A percentile compares a stretch with the other conserved stretches of the same genome.
phyloP scores from a whole-genome alignment of 1,139 yeast genomes.

The Kodamaea sp. region DNA sequence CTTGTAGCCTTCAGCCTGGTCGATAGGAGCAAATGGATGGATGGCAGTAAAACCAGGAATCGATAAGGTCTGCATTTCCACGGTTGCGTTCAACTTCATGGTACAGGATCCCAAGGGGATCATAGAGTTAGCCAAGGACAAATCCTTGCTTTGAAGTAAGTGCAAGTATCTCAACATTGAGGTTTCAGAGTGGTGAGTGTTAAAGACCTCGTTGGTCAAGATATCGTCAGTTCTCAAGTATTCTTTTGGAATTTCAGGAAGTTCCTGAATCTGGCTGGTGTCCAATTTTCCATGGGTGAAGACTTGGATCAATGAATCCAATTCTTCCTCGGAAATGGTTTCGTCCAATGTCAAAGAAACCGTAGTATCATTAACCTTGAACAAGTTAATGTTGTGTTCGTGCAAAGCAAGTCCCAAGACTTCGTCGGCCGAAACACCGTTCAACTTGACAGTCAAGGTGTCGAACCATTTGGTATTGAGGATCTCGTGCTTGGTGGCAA shows the following conservation, averaged over 20 bases:
- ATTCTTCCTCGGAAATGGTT: conserved; percentile 68
- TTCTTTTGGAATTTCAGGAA: conserved; percentile 57
- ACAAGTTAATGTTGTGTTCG: conserved; percentile 70
- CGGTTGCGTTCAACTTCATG: conserved; percentile 94
- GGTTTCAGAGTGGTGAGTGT: conserved; percentile 89
- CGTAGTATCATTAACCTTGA: conserved; percentile 60
- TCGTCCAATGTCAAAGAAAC: conserved; percentile 86
- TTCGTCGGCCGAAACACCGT: conserved; percentile 52
- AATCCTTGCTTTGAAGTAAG: conserved; percentile 80
- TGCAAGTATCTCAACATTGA: conserved; percentile 90
- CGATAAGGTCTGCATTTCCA: conserved; percentile 90
- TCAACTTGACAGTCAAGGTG: conserved; percentile 71
- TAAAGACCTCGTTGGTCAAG: conserved; percentile 77
- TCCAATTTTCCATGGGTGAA: conserved; percentile 46
- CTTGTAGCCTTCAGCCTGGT: conserved; percentile 84
- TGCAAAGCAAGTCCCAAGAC: conserved; percentile 59
- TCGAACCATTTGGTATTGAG: conserved; percentile 77
- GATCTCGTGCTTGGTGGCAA: conserved; percentile 50
- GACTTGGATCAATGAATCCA: conserved; percentile 55
- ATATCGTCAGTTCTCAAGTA: conserved; percentile 63
- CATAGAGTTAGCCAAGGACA: conserved; percentile 94
- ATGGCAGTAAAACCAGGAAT: conserved; percentile 89
- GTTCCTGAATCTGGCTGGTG: conserved; percentile 23
- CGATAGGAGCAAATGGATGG: conserved; percentile 90
- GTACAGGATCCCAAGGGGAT: conserved; percentile 97